phyloP scores from a whole-genome alignment of 176 grass and related monocot genomes.

The Eleusine indica region DNA sequence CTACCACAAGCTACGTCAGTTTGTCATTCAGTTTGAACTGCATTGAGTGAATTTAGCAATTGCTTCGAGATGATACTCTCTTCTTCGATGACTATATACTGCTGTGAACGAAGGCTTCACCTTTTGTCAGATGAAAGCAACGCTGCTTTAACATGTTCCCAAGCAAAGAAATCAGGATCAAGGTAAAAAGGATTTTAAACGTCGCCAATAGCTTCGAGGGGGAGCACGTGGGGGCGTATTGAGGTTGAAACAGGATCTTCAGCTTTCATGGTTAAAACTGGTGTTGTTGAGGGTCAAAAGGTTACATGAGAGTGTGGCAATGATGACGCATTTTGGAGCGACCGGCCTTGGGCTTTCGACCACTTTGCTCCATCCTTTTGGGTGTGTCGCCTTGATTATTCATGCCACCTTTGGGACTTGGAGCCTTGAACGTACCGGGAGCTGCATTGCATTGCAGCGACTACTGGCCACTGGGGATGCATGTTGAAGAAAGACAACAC shows the following conservation, averaged over 20 bases:
- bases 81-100: conserved; percentile 1
- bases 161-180: conserved; percentile 46
- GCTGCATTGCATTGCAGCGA: not conserved
- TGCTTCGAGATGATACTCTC: not conserved
- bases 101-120: conserved; percentile 2
- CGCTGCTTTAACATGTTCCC: conserved; percentile 42
- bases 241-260: not conserved
- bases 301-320: conserved; percentile 17
- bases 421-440: conserved; percentile 18
- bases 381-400: conserved; percentile 1
- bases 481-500: not conserved
- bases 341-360: conserved; percentile 29
- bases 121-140: conserved; percentile 55
- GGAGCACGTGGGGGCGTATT: not conserved
- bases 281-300: conserved; percentile 39
- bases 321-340: conserved; percentile 47
- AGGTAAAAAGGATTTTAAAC: not conserved
- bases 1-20: not conserved
- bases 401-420: conserved; percentile 26
- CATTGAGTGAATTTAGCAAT: not conserved
- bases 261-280: conserved; percentile 20
- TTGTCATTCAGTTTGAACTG: not conserved
- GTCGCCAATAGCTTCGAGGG: not conserved
- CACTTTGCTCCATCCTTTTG: conserved; percentile 41
- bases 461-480: not conserved